These are phyloP conservation scores for Naganishia cerealis DNA, from an alignment of 1,284 basidiomycete genomes.

Conservation along the genomic window DNA sequence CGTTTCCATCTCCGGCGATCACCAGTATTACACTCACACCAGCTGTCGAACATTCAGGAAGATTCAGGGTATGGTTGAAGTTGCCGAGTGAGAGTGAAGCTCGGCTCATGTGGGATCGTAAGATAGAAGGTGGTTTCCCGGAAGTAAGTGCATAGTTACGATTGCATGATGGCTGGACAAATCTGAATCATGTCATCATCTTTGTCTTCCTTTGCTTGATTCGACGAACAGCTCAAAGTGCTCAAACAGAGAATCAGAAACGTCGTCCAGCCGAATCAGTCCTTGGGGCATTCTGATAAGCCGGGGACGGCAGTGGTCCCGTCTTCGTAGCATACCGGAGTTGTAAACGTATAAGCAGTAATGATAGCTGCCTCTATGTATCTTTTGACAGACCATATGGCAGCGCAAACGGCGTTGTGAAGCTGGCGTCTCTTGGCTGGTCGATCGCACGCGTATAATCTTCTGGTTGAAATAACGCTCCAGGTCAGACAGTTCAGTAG, in stretches of 20 bases:
- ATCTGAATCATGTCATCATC: constrained; percentile 11
- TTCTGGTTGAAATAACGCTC: neutral
- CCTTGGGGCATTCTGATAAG: constrained; percentile 78
- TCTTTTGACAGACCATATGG: neutral
- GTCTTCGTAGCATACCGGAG: neutral
- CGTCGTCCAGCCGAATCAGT: constrained; percentile 70
- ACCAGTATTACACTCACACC: constrained; percentile 70
- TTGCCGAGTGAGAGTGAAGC: constrained; percentile 27
- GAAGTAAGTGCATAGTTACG: constrained; percentile 55
- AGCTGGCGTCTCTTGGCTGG: neutral
- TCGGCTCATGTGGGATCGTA: constrained; percentile 71
- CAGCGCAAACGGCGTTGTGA: neutral
- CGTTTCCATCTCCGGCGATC: constrained; percentile 74
- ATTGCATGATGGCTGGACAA: neutral
- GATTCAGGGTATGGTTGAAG: constrained; percentile 80
- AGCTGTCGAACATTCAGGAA: constrained; percentile 75
- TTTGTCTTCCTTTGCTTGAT: neutral
- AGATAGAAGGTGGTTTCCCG: constrained; percentile 84
- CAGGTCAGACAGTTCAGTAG: neutral
- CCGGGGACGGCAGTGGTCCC: neutral
- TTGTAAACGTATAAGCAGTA: neutral
- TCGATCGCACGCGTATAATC: constrained; percentile 3
- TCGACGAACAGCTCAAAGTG: constrained; percentile 40
- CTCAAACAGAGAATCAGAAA: constrained; percentile 87
- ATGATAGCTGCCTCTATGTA: too few species aligned